Evolutionary conservation across 2,329 filamentous ascomycete species (phyloP).

Genomic region (Huntiella moniliformis): DNA sequence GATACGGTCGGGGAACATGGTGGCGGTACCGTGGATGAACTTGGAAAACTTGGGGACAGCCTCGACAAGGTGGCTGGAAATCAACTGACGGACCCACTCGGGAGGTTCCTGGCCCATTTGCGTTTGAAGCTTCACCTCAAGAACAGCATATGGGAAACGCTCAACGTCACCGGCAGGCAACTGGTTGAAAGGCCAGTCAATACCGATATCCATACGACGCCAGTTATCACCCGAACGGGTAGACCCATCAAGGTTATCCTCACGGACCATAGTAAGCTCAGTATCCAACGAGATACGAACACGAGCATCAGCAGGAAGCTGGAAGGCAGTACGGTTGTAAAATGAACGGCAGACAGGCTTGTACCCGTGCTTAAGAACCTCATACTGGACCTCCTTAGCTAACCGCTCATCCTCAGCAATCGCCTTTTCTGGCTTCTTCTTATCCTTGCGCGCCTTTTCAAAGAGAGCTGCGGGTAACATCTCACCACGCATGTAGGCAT

Average conservation of each 20-base stretch:
- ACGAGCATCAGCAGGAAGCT: constrained; percentile 85
- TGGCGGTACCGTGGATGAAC: constrained; percentile 90
- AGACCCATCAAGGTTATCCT: constrained; percentile 80
- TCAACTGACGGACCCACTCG: constrained; percentile 89
- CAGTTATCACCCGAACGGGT: constrained; percentile 70
- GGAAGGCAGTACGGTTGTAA: constrained; percentile 95
- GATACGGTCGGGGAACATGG: constrained; percentile 71
- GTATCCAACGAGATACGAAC: constrained; percentile 95
- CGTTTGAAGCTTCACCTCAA: constrained; percentile 96
- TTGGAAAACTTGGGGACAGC: constrained; percentile 99
- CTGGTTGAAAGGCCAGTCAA: constrained; percentile 87
- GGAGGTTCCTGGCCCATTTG: constrained; percentile 88
- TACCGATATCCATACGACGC: constrained; percentile 91
- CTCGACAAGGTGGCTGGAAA: constrained; percentile 84
- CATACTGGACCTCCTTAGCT: constrained; percentile 84
- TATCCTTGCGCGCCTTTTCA: constrained; percentile 87
- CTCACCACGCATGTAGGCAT: constrained; percentile 69
- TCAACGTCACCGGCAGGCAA: constrained; percentile 69
- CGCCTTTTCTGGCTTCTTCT: constrained; percentile 81
- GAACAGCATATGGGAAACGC: constrained; percentile 83
- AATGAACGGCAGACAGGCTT: constrained; percentile 85
- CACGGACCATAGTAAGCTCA: constrained; percentile 82
- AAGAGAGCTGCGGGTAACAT: constrained; percentile 78
- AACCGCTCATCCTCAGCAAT: constrained; percentile 82
- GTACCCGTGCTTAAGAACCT: constrained; percentile 70